Conservation (phyloP, 2,329 filamentous ascomycete species). For the Westerdykella aurantiaca region DNA sequence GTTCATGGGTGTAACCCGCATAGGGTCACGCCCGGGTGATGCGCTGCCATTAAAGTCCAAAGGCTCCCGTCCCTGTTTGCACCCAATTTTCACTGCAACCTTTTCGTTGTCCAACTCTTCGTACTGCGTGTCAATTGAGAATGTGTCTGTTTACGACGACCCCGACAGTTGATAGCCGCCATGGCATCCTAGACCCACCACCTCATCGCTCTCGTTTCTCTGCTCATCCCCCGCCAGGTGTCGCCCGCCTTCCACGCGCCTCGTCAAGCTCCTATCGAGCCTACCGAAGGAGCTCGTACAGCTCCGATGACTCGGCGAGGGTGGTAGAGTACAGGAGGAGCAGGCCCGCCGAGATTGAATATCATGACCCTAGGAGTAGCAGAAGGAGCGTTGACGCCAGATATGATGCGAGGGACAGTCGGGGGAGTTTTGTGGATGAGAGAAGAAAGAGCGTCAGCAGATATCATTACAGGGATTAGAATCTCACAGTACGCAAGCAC, state of each 20-base stretch:
- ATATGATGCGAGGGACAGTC: slow-evolving; percentile 12
- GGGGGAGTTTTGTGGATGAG: slow-evolving; percentile 23
- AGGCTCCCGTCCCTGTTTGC: background rate
- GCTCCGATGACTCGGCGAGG: slow-evolving; percentile 1
- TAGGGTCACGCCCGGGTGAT: too few relatives aligned
- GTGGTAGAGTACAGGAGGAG: slow-evolving; percentile 19
- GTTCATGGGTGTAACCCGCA: too few relatives aligned
- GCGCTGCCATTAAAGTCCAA: background rate
- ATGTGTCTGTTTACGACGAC: slow-evolving; percentile 33
- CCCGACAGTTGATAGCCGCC: slow-evolving; percentile 16
- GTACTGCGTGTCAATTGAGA: background rate
- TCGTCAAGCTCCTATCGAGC: slow-evolving; percentile 5
- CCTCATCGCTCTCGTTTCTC: slow-evolving; percentile 28
- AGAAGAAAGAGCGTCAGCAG: slow-evolving; percentile 25
- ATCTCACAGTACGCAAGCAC: too few relatives aligned
- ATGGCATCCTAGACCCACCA: slow-evolving; percentile 27
- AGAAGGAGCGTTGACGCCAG: slow-evolving; percentile 17
- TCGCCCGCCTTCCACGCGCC: slow-evolving; percentile 28
- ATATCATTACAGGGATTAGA: too few relatives aligned
- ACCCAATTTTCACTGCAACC: background rate
- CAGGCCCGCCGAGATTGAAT: slow-evolving; percentile 10
- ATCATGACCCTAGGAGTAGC: slow-evolving; percentile 22
- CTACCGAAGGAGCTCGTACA: slow-evolving; percentile 20
- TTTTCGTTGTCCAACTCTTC: background rate
- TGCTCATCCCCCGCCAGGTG: slow-evolving; percentile 29